Conservation (phyloP, 2,329 filamentous ascomycete species). For the Paecilomyces sp. region DNA sequence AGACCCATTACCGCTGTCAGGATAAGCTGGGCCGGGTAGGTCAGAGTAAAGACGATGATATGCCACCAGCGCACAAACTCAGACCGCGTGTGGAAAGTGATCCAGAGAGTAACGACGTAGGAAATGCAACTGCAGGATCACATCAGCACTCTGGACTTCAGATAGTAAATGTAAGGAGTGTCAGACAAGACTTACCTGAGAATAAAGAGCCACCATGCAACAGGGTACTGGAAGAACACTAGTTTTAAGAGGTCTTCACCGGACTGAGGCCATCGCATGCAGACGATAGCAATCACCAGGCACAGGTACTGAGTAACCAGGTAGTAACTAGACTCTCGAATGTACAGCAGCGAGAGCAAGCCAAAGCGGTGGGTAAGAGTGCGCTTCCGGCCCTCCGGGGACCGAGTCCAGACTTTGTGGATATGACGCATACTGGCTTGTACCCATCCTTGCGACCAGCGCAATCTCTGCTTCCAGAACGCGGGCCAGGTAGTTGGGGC, state of each 20-base stretch:
- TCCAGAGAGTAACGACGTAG: slow-evolving; percentile 38
- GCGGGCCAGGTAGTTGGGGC: slow-evolving; percentile 38
- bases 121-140: slow-evolving; percentile 27
- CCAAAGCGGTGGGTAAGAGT: slow-evolving; percentile 34
- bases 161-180: not conserved
- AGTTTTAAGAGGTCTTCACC: slow-evolving; percentile 30
- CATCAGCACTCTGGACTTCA: not conserved
- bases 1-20: slow-evolving; percentile 40
- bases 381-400: slow-evolving; percentile 28
- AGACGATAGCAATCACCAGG: slow-evolving; percentile 39
- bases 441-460: slow-evolving; percentile 46
- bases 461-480: slow-evolving; percentile 44
- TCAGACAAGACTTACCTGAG: slow-evolving; percentile 29
- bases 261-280: slow-evolving; percentile 36
- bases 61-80: slow-evolving; percentile 37
- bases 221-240: slow-evolving; percentile 43
- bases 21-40: slow-evolving; percentile 39
- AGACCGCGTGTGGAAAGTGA: slow-evolving; percentile 39
- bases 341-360: slow-evolving; percentile 38
- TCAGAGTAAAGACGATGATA: slow-evolving; percentile 37
- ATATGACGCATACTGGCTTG: slow-evolving; percentile 40
- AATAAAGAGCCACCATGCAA: slow-evolving; percentile 42
- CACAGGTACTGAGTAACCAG: slow-evolving; percentile 44
- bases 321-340: slow-evolving; percentile 43
- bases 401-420: slow-evolving; percentile 32